A percentile compares a stretch with the other conserved stretches of the same genome.
Conservation (phyloP, 176 grass and related monocot species). For the Eleusine coracana region DNA sequence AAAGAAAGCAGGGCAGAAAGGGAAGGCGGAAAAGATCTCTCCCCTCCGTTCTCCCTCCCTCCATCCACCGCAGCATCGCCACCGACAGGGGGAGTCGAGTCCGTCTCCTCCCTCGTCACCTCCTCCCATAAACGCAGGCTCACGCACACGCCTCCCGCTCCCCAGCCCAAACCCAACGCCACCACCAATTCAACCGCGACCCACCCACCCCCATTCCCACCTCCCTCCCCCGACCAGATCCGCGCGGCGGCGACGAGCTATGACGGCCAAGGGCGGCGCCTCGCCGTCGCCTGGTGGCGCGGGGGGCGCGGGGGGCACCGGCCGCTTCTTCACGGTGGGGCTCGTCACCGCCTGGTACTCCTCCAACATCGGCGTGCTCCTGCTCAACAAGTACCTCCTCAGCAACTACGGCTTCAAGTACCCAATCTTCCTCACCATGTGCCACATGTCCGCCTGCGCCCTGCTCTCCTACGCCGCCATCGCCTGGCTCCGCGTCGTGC, state of each 20-base stretch:
- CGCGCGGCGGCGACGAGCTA: conserved; percentile 18
- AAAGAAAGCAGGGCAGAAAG: neutral
- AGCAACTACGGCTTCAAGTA: conserved; percentile 99
- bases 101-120: conserved; percentile 12
- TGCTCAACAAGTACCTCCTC: conserved; percentile 98
- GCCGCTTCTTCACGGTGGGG: conserved; percentile 65
- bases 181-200: conserved; percentile 49
- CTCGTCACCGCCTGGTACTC: conserved; percentile 88
- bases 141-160: conserved; percentile 38
- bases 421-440: conserved; percentile 99
- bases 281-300: conserved; percentile 48
- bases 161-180: conserved; percentile 35
- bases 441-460: conserved; percentile 94
- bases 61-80: neutral
- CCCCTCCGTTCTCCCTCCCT: neutral
- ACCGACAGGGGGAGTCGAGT: neutral
- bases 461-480: conserved; percentile 87
- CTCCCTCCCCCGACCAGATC: conserved; percentile 36
- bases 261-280: conserved; percentile 63
- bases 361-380: conserved; percentile 97
- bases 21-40: neutral
- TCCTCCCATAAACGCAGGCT: conserved; percentile 47
- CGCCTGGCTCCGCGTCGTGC: conserved; percentile 79
- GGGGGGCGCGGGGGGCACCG: conserved; percentile 26
- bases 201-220: conserved; percentile 19